Base-by-base conservation (phyloP, 257 asterid genomes). In the Ajuga chamaepitys region DNA sequence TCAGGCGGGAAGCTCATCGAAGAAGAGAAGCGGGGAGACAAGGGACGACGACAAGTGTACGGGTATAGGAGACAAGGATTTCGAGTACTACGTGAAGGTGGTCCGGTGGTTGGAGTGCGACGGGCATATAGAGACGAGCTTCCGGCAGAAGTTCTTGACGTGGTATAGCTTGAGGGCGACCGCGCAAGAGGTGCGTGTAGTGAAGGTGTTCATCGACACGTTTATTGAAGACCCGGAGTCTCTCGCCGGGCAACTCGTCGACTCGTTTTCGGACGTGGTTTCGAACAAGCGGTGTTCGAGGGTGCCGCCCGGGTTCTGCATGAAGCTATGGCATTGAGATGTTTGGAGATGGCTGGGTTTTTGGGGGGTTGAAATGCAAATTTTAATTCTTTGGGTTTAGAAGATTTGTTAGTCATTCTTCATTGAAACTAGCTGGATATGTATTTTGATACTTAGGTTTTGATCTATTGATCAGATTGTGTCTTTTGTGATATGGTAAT, bases 111-210 rank as follows among this genome's bases (percentile, higher is more conserved):
- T 90, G 75, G 97, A 90, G 77, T 79, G 87, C 5, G 93, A 81
- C 12, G 95, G 96, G 28, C 82, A 84, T 72, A 66, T 90, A 0
- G 88, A 81, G 48, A 74, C 82, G 24, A 37, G 70, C 34, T 90
- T 85, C 42, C 84, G 97, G 32, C 79, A 82, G 82, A 90, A 85
- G 59, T 87, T 90, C 70, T 70, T 90, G 71, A 87, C 97, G 1
- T 90, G 97, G 97, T 90, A 82, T 56, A 81, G 95, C 70, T 68
- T 90, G 80, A 82, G 88, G 51, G 95, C 97, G 16, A 84, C 78
- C 0, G 56, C 86, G 9, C 92, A 82, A 51, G 87, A 90, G 82
- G 78, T 75, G 12, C 78, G 84, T 25, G 74, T 85, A 0, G 95
- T 87, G 50, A 84, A 82, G 17, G 88, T 75, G n/a, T 85, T 80